phyloP scores from a whole-genome alignment of 1,284 basidiomycete genomes.

The Tetrapyrgos nigripes region DNA sequence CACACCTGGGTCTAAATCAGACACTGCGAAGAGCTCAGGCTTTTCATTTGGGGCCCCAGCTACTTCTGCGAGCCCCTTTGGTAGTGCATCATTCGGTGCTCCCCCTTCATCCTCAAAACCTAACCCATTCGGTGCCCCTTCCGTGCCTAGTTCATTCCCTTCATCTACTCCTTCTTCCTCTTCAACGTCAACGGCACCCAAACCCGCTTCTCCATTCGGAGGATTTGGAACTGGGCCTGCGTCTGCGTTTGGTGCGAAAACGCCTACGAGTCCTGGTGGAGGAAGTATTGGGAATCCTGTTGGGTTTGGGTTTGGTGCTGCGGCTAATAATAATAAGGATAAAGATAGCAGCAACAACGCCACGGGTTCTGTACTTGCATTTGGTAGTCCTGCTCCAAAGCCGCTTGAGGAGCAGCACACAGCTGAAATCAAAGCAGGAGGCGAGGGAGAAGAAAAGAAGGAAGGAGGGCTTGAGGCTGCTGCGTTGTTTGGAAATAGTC shows the following conservation, averaged over 20 bases:
- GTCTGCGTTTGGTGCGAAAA: slow-evolving; percentile 12
- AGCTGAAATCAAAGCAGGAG: slow-evolving; percentile 8
- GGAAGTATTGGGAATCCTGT: slow-evolving; percentile 65
- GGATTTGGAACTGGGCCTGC: no score
- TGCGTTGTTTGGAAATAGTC: slow-evolving; percentile 43
- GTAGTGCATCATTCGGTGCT: no score
- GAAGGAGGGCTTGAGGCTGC: slow-evolving; percentile 11
- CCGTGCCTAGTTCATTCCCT: neutral
- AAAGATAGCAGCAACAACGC: slow-evolving; percentile 9
- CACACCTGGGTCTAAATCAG: slow-evolving; percentile 7
- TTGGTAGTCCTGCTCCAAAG: slow-evolving; percentile 5
- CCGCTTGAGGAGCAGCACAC: slow-evolving; percentile 18
- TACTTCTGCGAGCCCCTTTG: slow-evolving; percentile 6
- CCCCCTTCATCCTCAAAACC: slow-evolving; percentile 12
- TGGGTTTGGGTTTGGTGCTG: slow-evolving; percentile 60
- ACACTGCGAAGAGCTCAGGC: neutral
- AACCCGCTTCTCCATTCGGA: slow-evolving; percentile 34
- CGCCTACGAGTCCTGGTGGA: slow-evolving; percentile 25
- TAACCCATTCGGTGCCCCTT: neutral
- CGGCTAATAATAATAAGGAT: slow-evolving; percentile 27
- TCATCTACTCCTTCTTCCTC: slow-evolving; percentile 10
- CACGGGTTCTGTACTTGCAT: neutral
- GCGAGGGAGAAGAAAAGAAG: slow-evolving; percentile 5
- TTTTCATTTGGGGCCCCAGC: slow-evolving; percentile 14
- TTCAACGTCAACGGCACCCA: slow-evolving; percentile 9